These are phyloP conservation scores for Tetrahymena borealis DNA, from an alignment of 73 alveolate genomes.

Conservation along the genomic window DNA sequence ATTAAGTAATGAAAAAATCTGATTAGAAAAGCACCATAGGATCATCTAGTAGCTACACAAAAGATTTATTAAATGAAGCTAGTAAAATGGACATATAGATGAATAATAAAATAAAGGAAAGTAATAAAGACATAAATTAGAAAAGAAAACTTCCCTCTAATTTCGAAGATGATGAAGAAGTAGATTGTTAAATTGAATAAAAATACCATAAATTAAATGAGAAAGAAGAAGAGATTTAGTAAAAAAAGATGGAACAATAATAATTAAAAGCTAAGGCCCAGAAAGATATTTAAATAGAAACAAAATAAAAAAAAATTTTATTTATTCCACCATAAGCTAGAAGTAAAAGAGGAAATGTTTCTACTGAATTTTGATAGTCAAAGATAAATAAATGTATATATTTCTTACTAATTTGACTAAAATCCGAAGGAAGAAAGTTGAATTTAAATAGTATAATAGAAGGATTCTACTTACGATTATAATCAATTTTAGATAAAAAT, in stretches of 20 bases:
- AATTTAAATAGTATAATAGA: no score
- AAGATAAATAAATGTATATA: no score
- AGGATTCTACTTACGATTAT: no score
- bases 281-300: not conserved
- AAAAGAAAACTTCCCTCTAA: not conserved
- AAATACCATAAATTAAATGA: not conserved
- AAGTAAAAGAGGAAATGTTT: not conserved
- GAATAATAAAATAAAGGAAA: not conserved
- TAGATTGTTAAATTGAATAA: not conserved
- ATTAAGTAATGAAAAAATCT: not conserved
- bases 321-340: not conserved
- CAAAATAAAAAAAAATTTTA: not conserved
- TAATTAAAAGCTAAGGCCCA: not conserved
- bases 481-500: no score
- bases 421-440: no score
- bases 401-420: no score
- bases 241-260: not conserved
- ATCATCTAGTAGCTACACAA: not conserved
- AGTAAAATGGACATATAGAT: not conserved
- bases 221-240: not conserved
- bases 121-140: not conserved
- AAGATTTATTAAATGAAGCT: not conserved
- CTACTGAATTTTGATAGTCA: not conserved
- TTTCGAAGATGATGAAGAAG: not conserved
- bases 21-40: not conserved